phyloP scores from a whole-genome alignment of 495 filamentous ascomycete species.

The Podospora bellae-mahoneyi region DNA sequence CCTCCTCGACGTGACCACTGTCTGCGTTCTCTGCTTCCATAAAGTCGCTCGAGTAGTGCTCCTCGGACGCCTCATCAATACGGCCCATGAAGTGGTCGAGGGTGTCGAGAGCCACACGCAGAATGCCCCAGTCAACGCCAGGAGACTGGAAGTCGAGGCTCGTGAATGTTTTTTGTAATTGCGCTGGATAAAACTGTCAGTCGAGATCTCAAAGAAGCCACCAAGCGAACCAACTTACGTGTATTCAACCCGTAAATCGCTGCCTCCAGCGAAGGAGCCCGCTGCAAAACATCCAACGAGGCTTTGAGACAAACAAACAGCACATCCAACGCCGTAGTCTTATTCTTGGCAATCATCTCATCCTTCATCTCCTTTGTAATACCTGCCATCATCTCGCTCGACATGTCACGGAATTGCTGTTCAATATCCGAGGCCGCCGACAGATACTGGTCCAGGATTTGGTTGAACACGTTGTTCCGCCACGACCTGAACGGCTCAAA shows the following conservation, averaged over 20 bases:
- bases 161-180: conserved; percentile 45
- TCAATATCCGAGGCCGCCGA: conserved; percentile 49
- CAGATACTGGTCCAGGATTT: conserved; percentile 48
- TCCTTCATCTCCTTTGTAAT: conserved; percentile 41
- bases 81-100: conserved; percentile 37
- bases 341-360: conserved; percentile 43
- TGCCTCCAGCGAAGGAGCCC: conserved; percentile 36
- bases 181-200: conserved; percentile 23
- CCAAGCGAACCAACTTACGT: conserved; percentile 25
- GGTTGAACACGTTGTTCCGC: conserved; percentile 56
- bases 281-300: conserved; percentile 41
- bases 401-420: conserved; percentile 43
- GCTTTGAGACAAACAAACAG: conserved; percentile 40
- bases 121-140: conserved; percentile 42
- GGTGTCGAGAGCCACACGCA: conserved; percentile 39
- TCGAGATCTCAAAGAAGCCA: background rate
- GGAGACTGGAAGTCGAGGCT: conserved; percentile 39
- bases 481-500: conserved; percentile 65
- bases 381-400: conserved; percentile 33
- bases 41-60: conserved; percentile 33
- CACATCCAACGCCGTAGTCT: conserved; percentile 45
- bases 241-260: conserved; percentile 39
- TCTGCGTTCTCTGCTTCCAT: conserved; percentile 22
- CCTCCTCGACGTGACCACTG: conserved; percentile 41
- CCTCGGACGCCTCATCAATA: conserved; percentile 38